A percentile compares a stretch with the other conserved stretches of the same genome.
Evolutionary conservation across 805 yeast species (phyloP).

Genomic region (Lipomyces spencermartinsiae): DNA sequence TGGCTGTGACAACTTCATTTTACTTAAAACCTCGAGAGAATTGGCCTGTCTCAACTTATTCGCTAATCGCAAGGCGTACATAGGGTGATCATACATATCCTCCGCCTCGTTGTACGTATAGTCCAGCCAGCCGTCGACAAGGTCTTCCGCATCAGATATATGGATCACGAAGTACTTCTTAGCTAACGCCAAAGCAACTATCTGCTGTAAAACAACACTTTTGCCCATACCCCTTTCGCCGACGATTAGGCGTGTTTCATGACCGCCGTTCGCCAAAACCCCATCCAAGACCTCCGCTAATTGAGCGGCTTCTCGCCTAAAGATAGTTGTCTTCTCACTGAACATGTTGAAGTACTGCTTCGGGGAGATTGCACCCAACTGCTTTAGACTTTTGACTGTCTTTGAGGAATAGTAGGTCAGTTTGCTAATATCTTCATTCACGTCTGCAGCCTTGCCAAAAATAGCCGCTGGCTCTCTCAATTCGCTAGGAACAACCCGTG

Average conservation of each 20-base stretch:
- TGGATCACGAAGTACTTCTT: slow-evolving; percentile 22
- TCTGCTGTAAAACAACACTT: slow-evolving; percentile 30
- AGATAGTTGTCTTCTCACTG: slow-evolving; percentile 24
- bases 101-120: slow-evolving; percentile 9
- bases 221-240: slow-evolving; percentile 34
- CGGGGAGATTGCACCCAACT: slow-evolving; percentile 9
- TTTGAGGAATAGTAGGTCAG: slow-evolving; percentile 7
- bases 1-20: neutral
- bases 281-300: slow-evolving; percentile 3
- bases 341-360: slow-evolving; percentile 27
- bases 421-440: slow-evolving; percentile 1
- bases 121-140: slow-evolving; percentile 29
- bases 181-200: slow-evolving; percentile 21
- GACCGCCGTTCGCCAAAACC: neutral
- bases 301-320: slow-evolving; percentile 14
- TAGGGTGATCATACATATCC: slow-evolving; percentile 32
- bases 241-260: slow-evolving; percentile 15
- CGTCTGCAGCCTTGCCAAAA: slow-evolving; percentile 4
- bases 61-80: slow-evolving; percentile 24
- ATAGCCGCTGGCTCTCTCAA: neutral
- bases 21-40: neutral
- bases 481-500: neutral
- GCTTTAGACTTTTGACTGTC: slow-evolving; percentile 10
- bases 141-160: slow-evolving; percentile 27
- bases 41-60: slow-evolving; percentile 8